Base-by-base conservation (phyloP, 208 protist genomes). In the Leishmania guyanensis region DNA sequence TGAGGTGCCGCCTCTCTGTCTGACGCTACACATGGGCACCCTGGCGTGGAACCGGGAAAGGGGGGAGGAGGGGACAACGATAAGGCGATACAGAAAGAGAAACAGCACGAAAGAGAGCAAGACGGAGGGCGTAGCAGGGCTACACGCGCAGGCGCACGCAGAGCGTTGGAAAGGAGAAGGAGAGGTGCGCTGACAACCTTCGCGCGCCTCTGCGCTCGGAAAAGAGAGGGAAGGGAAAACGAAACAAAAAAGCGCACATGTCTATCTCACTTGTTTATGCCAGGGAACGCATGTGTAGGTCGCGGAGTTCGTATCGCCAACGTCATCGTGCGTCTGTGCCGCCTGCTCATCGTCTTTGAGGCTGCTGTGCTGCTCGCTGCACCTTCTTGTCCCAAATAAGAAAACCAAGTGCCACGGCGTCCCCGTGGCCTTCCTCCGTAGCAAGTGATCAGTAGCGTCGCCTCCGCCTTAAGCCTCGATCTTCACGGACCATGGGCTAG, bases 401-500 rank as follows among this genome's bases (percentile, higher is more conserved):
- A 46, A 46, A 46, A 46, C 43, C 43, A 46, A 46, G 3, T 10
- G 6, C 56, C 56, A 26, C 56, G 22, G n/a, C 26, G n/a, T 26
- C 56, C 26, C 22, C 5, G 12, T 29, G 56, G 56, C 8, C 56
- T 20, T 29, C 26, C 17, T 62, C 26, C 43, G 56, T 20, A 9
- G 56, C 56, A 26, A 62, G 56, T 8, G 56, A 62, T 26, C 26
- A 62, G 10, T 20, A 29, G 26, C 56, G n/a, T 62, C 56, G 56
- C 10, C 56, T 14, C 56, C 56, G 53, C 56, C 64, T 64, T 73
- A 84, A 14, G 75, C 78, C 70, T 83, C 70, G 36, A 94, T 16
- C 33, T 89, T 71, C 43, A 76, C 75, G 0, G 90, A 92, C 89
- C 91, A 94, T 78, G 90, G 83, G 53, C 84, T 87, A 20, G 86